Base-by-base conservation (phyloP, 805 yeast genomes). In the Wickerhamiella slavikovae region DNA sequence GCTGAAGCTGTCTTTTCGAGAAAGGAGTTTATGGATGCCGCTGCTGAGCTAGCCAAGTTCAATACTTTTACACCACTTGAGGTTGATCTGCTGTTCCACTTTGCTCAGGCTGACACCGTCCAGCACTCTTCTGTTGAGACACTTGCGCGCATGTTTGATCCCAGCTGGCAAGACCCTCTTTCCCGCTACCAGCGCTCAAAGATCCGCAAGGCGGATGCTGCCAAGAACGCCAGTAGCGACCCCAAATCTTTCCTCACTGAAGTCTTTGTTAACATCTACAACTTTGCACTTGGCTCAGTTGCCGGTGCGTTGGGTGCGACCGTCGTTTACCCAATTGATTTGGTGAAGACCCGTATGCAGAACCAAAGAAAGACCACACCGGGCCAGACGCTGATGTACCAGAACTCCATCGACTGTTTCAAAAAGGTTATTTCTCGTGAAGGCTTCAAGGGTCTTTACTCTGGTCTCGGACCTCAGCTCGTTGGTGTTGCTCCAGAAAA, bases 221-320 rank as follows among this genome's bases (percentile, higher is more conserved):
- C 61, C 24, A 55, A 53, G 38, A 52, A 54, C 36, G 57, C 56
- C 16, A 42, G 48, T 17, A 17, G 33, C 15, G 51, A 44, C 24
- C 59, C 59, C 15, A 36, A 39, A 15, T 48, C 58, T 14, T 64
- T 64, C 38, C 38, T 60, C 66, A 76, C 45, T 26, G 55, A 55
- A 41, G 71, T 85, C 29, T 79, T 85, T 38, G 91, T 78, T 47
- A 78, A 93, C 6, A 62, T 73, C 32, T 79, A 83, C 54, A 80
- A 91, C 35, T 85, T 85, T 52, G 57, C 76, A 18, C 59, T 85
- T 35, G 98, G 98, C 12, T 80, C 95, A 3, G 64, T 83, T 29
- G 96, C 98, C 19, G 98, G 98, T 35, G 89, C 94, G 42, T 71
- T 85, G 52, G 98, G 98, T 37, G 95, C 98, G n/a, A 79, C 94